These are phyloP conservation scores for Arxiozyma telluris DNA, from an alignment of 1,139 yeast species.

Conservation along the genomic window DNA sequence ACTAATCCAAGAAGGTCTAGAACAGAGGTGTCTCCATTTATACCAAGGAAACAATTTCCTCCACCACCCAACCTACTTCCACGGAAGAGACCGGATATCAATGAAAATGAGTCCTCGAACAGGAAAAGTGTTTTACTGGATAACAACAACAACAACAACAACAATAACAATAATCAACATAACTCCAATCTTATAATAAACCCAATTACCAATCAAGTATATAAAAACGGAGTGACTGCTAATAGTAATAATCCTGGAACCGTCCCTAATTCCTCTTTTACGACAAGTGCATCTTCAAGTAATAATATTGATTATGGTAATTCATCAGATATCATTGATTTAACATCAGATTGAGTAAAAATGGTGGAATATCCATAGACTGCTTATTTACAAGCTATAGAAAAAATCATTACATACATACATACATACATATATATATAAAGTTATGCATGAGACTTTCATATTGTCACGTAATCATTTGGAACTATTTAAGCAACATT, in stretches of 20 bases:
- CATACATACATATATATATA: not conserved
- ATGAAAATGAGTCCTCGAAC: not conserved
- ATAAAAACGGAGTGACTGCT: not conserved
- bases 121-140: not conserved
- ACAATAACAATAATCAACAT: not conserved
- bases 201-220: not conserved
- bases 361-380: not conserved
- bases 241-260: not conserved
- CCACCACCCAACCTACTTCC: slow-evolving; percentile 1
- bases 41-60: slow-evolving; percentile 17
- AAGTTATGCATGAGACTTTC: not conserved
- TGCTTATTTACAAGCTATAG: not conserved
- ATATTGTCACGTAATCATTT: not conserved
- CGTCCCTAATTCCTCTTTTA: not conserved
- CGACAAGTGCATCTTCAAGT: not conserved
- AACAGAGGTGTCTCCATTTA: slow-evolving; percentile 15
- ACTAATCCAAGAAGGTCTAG: slow-evolving; percentile 4
- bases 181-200: slow-evolving; percentile 5
- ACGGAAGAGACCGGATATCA: not conserved
- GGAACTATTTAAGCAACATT: not conserved
- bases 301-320: slow-evolving; percentile 1
- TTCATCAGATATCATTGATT: slow-evolving; percentile 20
- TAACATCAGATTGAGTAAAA: slow-evolving; percentile 20
- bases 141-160: slow-evolving; percentile 1
- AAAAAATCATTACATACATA: not conserved